Percentiles rank a stretch among this genome's conserved stretches.
phyloP scores from a whole-genome alignment of 1,284 basidiomycete genomes.

The Melanopsichium pennsylvanicum region DNA sequence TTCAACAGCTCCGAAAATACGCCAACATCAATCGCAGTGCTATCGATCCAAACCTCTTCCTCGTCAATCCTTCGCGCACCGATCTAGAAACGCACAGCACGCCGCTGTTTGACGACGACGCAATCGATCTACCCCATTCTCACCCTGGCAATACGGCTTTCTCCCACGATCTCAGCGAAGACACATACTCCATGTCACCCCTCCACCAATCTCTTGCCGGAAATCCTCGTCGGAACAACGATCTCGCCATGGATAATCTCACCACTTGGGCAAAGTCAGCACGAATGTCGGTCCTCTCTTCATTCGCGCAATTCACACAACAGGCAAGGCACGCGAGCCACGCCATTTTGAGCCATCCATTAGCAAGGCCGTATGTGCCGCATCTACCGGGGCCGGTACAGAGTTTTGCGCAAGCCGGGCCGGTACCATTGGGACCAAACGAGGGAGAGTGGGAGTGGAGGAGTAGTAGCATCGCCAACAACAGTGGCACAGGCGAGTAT shows the following conservation, averaged over 20 bases:
- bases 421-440: conserved; percentile 49
- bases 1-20: conserved; percentile 67
- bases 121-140: conserved; percentile 43
- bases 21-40: conserved; percentile 79
- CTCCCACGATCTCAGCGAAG: conserved; percentile 40
- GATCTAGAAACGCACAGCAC: conserved; percentile 83
- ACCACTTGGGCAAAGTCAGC: conserved; percentile 58
- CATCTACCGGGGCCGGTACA: conserved; percentile 49
- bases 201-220: conserved; percentile 41
- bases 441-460: conserved; percentile 54
- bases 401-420: conserved; percentile 61
- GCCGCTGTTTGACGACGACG: conserved; percentile 65
- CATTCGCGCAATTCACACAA: conserved; percentile 60
- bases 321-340: conserved; percentile 56
- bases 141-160: conserved; percentile 14
- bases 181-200: conserved; percentile 40
- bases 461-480: conserved; percentile 41
- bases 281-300: conserved; percentile 56
- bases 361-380: conserved; percentile 48
- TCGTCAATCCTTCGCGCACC: conserved; percentile 86
- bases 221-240: conserved; percentile 16
- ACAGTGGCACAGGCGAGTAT: conserved; percentile 69
- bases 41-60: conserved; percentile 81
- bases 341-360: conserved; percentile 52
- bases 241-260: conserved; percentile 47